phyloP scores from a whole-genome alignment of 179 eudicot genomes.

The Kewa caespitosa region DNA sequence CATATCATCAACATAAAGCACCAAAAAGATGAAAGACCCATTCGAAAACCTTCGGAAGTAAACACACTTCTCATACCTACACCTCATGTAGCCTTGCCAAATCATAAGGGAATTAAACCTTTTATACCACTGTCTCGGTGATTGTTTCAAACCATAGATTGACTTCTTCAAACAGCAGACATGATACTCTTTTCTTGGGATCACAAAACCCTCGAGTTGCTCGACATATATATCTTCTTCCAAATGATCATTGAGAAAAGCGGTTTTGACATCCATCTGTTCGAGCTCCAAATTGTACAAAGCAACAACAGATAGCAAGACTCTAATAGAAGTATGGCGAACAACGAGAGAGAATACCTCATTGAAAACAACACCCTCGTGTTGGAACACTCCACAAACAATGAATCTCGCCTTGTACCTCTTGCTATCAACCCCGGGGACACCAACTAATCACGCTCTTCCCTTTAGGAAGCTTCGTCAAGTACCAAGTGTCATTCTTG shows the following conservation, averaged over 20 bases:
- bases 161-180: not conserved
- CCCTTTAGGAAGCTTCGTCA: not conserved
- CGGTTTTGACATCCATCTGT: not conserved
- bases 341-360: not conserved
- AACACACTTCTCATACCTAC: not conserved
- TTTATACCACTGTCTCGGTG: not conserved
- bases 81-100: not conserved
- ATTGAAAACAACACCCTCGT: not conserved
- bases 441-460: not conserved
- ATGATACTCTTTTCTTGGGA: not conserved
- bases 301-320: not conserved
- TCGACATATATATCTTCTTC: not conserved
- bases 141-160: not conserved
- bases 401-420: not conserved
- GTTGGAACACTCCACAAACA: not conserved
- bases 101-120: not conserved
- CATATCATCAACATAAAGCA: not conserved
- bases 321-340: not conserved
- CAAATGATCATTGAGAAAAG: not conserved
- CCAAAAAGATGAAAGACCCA: not conserved
- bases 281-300: not conserved
- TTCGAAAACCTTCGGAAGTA: too few relatives aligned
- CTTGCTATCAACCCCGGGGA: not conserved
- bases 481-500: not conserved
- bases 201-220: not conserved